Percentiles rank a stretch among this genome's conserved stretches.
Conservation (phyloP, 176 grass and related monocot species). For the Tillandsia fasciculata region DNA sequence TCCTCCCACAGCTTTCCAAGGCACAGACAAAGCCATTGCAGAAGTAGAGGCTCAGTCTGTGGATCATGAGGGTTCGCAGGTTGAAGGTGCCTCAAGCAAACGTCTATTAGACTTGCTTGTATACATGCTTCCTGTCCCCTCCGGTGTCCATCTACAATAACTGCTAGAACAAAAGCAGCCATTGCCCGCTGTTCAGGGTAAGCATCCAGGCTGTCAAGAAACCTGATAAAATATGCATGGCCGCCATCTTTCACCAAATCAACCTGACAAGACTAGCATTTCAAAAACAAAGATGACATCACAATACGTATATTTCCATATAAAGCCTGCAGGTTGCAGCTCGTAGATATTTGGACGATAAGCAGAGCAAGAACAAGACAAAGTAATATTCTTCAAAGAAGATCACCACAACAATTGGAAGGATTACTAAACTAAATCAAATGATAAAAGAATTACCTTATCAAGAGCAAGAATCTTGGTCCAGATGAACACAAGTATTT, state of each 20-base stretch:
- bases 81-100: constrained; percentile 80
- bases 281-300: constrained; percentile 13
- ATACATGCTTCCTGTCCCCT: constrained; percentile 86
- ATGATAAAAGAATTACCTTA: constrained; percentile 41
- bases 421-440: constrained; percentile 3
- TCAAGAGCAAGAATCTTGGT: constrained; percentile 99
- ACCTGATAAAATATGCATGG: constrained; percentile 85
- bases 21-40: constrained; percentile 98
- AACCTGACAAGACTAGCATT: constrained; percentile 83
- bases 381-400: too few relatives aligned
- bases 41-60: constrained; percentile 74
- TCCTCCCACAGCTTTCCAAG: constrained; percentile 98
- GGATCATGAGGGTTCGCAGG: constrained; percentile 45
- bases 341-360: too few relatives aligned
- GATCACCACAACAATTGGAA: background rate
- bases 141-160: constrained; percentile 83
- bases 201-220: constrained; percentile 88
- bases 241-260: constrained; percentile 98
- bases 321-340: background rate
- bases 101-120: constrained; percentile 55
- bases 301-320: background rate
- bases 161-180: constrained; percentile 93
- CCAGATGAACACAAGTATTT: constrained; percentile 99
- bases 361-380: background rate
- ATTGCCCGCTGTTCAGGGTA: constrained; percentile 93